Evolutionary conservation across 331 rosid genomes (phyloP), one percentile per base, ranked within the genome.

Genomic region (Malus hybrid): DNA sequence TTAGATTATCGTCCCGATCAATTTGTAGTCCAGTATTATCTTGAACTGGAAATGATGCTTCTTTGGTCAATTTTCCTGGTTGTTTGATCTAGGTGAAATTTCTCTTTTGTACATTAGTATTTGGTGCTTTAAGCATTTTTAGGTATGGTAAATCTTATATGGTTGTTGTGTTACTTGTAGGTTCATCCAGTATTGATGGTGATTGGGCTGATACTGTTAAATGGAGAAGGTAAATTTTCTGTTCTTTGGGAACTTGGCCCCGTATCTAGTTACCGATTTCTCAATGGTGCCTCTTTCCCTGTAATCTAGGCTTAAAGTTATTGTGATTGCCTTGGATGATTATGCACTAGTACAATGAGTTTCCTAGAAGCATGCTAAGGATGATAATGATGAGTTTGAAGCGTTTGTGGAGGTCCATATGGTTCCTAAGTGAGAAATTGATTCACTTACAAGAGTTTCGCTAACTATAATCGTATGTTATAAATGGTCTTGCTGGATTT

Each of bases 201-300:
- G 72, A 70, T 81, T 71, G 84, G 91, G 58, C 82, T 87, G 4
- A 22, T 87, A 24, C 84, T 87, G 15, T 32, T 87, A 56, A 87
- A 87, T 55, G 89, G 91, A 24, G 88, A 85, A 87, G 99, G 99
- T 95, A 82, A 82, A n/a, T 62, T n/a, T n/a, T 10, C 48, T 30
- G 63, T 34, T 67, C 69, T 13, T 50, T 10, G 1, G 15, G 46
- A 7, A 2, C 19, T 12, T 34, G 18, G 46, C 64, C 34, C 48
- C 0, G 56, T 24, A 4, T 63, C 52, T 13, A n/a, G 13, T 74
- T 74, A 18, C 8, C 7, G 46, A 26, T 62, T 73, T 62, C 61
- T 70, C 26, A 53, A 52, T 71, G 44, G 20, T 71, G 26, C 24
- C 0, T 15, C 56, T 6, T 12, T 22, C 8, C 12, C 32, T 24